Conservation (phyloP, 176 grass and related monocot genomes). For the Triticum monococcum region DNA sequence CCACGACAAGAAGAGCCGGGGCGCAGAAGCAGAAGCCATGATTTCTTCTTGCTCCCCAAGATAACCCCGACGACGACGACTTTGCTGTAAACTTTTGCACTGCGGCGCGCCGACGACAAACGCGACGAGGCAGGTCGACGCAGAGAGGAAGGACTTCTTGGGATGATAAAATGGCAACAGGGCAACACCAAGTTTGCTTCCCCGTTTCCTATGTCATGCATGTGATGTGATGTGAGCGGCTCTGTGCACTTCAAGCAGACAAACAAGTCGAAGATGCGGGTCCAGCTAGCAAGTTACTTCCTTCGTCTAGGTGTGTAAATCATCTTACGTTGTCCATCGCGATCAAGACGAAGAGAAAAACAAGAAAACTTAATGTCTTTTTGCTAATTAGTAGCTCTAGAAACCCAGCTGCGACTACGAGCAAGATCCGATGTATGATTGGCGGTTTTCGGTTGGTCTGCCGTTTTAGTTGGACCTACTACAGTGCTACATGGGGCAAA, state of each 20-base stretch:
- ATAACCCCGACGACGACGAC: neutral
- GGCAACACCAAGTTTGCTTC: slow-evolving; percentile 13
- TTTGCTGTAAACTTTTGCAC: neutral
- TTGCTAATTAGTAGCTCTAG: neutral
- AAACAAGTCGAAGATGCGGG: neutral
- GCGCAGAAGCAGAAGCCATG: slow-evolving; percentile 15
- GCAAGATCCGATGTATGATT: neutral
- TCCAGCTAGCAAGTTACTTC: neutral
- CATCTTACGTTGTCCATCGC: no score
- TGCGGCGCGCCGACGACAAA: slow-evolving; percentile 3
- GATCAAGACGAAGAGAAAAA: no score
- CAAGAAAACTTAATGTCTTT: no score
- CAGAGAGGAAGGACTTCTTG: neutral
- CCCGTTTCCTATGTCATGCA: slow-evolving; percentile 1
- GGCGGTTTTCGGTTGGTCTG: slow-evolving; percentile 12
- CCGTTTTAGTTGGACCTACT: neutral
- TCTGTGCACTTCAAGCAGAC: neutral
- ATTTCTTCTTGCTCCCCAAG: neutral
- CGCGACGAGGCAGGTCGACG: slow-evolving; percentile 33
- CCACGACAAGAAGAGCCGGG: neutral
- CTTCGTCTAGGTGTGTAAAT: no score
- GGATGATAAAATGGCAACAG: neutral
- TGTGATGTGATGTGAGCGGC: neutral
- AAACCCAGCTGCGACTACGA: neutral
- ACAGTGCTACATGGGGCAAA: slow-evolving; percentile 26